Evolutionary conservation across 2,329 filamentous ascomycete species (phyloP), one percentile per base, ranked within the genome.

Genomic region (Rutstroemia sp.): DNA sequence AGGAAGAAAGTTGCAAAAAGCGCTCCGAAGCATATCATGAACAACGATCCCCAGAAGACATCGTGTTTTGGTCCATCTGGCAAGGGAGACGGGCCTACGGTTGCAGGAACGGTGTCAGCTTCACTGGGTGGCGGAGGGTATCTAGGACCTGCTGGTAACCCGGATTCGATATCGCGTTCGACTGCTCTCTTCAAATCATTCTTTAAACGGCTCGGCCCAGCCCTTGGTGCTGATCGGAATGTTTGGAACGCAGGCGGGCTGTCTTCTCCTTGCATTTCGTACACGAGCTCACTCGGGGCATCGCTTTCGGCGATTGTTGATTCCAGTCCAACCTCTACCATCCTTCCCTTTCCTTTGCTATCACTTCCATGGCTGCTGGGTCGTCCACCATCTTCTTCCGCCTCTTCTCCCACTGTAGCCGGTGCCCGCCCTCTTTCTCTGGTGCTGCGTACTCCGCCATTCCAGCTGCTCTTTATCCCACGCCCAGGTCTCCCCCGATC

Each of bases 21-120:
- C 40, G 87, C 87, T 47, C 89, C 91, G 53, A 95, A 75, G 36
- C 84, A 84, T 65, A 97, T 94, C 48, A 95, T 74, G 70, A 92
- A 99, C 45, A 96, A 78, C 73, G 89, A 92, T 4, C 88, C 89
- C 78, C 94, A 99, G 73, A 97, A 95, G 5, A 86, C 78, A 71
- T 99, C 94, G 70, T 97, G 90, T 50, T 81, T 79, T 58, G 90
- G 90, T 21, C 88, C 80, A 66, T 92, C 87, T 50, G 79, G 78
- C 42, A 84, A 79, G 4, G 82, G 75, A 10, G 80, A 74, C 23
- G 81, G 30, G 30, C 30, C 76, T 34, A 84, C 76, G 0, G 80
- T 76, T 25, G 78, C 76, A 48, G 81, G 81, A 17, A 79, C 74
- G n/a, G 76, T 79, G 30, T 63, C 63, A 2, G 63, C 57, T 16